Evolutionary conservation across 768 basidiomycete genomes (phyloP).

Genomic region (Amanita pallidorosea): DNA sequence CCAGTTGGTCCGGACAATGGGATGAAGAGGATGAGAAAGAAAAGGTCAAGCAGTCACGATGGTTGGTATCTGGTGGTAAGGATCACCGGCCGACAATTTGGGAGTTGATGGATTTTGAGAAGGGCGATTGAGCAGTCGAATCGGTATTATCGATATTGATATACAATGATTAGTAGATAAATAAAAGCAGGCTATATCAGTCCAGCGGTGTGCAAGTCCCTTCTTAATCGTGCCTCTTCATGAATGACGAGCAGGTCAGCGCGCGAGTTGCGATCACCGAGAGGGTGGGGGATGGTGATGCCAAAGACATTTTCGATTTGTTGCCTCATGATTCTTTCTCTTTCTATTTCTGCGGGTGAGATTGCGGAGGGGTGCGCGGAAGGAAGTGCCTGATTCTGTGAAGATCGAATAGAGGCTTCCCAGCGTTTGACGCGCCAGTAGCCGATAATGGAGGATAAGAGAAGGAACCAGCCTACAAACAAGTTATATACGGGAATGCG

Average conservation of each 20-base stretch:
- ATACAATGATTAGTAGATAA: background rate
- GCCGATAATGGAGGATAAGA: conserved; percentile 73
- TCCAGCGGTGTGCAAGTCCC: conserved; percentile 45
- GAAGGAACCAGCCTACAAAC: conserved; percentile 74
- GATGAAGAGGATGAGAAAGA: conserved; percentile 41
- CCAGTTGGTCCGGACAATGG: conserved; percentile 18
- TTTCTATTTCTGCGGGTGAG: conserved; percentile 24
- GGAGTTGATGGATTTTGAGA: conserved; percentile 43
- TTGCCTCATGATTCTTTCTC: conserved; percentile 38
- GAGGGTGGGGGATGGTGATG: conserved; percentile 16
- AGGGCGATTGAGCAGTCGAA: background rate
- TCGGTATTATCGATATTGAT: background rate
- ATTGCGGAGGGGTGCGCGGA: conserved; percentile 21
- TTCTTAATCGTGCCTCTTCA: conserved; percentile 34
- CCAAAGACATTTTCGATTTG: conserved; percentile 45
- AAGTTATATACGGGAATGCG: background rate
- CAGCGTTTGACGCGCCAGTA: conserved; percentile 82
- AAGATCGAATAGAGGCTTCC: conserved; percentile 57
- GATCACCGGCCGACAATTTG: conserved; percentile 67
- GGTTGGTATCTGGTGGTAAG: conserved; percentile 57
- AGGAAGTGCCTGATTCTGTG: conserved; percentile 16
- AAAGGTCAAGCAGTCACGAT: conserved; percentile 34
- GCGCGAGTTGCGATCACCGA: background rate
- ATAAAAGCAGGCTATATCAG: conserved; percentile 25
- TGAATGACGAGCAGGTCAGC: conserved; percentile 18